phyloP scores from a whole-genome alignment of 169 alveolate species.

The Eimeria acervulina region DNA sequence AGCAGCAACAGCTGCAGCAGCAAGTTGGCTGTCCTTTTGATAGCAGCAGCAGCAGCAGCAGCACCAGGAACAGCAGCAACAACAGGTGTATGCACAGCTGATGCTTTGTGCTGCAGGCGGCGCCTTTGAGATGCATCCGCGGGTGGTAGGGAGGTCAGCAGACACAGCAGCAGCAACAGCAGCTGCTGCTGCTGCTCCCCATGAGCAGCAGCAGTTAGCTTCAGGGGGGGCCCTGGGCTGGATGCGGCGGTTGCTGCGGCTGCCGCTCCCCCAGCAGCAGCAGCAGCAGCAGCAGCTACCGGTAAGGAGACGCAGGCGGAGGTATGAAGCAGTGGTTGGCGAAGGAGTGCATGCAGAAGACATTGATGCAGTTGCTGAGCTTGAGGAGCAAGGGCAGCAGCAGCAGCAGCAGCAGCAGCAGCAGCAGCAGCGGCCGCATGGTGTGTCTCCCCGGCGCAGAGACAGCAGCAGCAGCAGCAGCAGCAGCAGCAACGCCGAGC shows the following conservation, averaged over 20 bases:
- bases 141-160: conserved; percentile 23
- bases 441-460: background rate
- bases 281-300: conserved; percentile 62
- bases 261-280: conserved; percentile 37
- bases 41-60: conserved; percentile 1
- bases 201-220: background rate
- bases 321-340: conserved; percentile 23
- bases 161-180: conserved; percentile 33
- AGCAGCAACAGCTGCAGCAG: background rate
- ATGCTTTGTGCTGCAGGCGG: background rate
- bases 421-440: background rate
- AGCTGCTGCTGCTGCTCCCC: background rate
- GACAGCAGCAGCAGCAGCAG: conserved; percentile 26
- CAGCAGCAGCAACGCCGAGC: background rate
- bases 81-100: background rate
- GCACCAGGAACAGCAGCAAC: background rate
- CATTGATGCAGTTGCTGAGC: background rate
- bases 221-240: background rate
- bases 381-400: conserved; percentile 13
- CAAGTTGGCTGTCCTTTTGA: too few relatives aligned
- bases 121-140: conserved; percentile 46
- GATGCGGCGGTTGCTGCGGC: conserved; percentile 71
- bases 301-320: background rate
- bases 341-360: conserved; percentile 1
- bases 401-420: conserved; percentile 38